phyloP scores from a whole-genome alignment of 495 filamentous ascomycete species.

The Diplogelasinospora grovesii region DNA sequence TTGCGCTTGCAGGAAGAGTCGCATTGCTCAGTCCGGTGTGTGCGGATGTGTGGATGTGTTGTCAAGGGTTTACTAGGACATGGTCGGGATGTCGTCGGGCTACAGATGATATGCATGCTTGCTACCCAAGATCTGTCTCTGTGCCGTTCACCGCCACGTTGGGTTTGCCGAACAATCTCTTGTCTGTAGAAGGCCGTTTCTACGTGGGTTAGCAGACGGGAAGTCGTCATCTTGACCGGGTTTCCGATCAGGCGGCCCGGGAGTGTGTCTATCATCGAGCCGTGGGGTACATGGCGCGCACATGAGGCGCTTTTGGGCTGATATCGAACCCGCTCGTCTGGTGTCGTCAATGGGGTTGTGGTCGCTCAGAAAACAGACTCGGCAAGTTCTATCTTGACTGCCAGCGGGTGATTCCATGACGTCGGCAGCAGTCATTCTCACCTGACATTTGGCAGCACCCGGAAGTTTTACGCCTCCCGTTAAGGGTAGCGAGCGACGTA shows the following conservation, averaged over 20 bases:
- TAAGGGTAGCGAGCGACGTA: background rate
- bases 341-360: constrained; percentile 4
- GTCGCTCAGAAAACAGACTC: background rate
- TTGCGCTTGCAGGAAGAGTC: too few species aligned
- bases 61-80: constrained; percentile 22
- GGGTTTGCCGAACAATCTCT: constrained; percentile 23
- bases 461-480: background rate
- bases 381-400: background rate
- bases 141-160: constrained; percentile 32
- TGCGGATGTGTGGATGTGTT: constrained; percentile 5
- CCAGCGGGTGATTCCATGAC: constrained; percentile 3
- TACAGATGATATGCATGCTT: constrained; percentile 29
- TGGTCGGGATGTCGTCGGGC: constrained; percentile 23
- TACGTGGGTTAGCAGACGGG: constrained; percentile 15
- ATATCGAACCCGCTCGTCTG: constrained; percentile 6
- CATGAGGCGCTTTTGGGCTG: constrained; percentile 17
- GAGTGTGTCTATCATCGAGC: constrained; percentile 16
- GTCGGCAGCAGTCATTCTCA: constrained; percentile 10
- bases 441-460: background rate
- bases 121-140: constrained; percentile 29
- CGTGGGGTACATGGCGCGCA: constrained; percentile 18
- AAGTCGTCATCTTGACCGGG: constrained; percentile 23
- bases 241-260: constrained; percentile 8
- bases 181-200: constrained; percentile 16
- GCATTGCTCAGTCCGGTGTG: constrained; percentile 6